These are phyloP conservation scores for Chaetomium tenue DNA, from an alignment of 495 filamentous ascomycete species.

Conservation along the genomic window DNA sequence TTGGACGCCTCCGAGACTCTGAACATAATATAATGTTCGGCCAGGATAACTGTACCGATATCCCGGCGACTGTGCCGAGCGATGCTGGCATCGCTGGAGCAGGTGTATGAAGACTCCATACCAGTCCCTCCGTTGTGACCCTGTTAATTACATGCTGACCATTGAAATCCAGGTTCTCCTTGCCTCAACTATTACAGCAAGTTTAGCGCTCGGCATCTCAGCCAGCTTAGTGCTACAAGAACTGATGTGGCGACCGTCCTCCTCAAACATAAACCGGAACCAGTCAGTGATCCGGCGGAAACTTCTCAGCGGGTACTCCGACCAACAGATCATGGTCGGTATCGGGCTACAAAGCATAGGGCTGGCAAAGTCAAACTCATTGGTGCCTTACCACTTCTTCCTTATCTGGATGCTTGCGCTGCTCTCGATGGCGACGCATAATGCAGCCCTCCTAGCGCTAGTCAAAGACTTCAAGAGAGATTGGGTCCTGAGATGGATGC, in stretches of 20 bases:
- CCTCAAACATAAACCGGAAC: conserved; percentile 32
- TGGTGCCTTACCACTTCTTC: conserved; percentile 62
- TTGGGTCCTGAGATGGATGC: conserved; percentile 60
- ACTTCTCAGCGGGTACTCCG: conserved; percentile 56
- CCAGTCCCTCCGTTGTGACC: too few relatives aligned
- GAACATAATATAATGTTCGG: conserved; percentile 34
- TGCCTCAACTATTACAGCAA: conserved; percentile 58
- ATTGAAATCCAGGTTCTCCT: conserved; percentile 49
- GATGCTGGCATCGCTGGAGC: conserved; percentile 59
- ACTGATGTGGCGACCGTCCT: conserved; percentile 27
- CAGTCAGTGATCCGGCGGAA: conserved; percentile 51
- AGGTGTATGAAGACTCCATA: conserved; percentile 46
- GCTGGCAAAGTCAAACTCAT: conserved; percentile 48
- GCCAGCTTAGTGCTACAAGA: conserved; percentile 51
- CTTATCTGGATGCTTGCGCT: conserved; percentile 60
- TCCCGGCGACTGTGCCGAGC: conserved; percentile 45
- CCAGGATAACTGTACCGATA: conserved; percentile 44
- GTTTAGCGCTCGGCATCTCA: conserved; percentile 45
- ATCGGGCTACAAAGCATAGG: conserved; percentile 58
- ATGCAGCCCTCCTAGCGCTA: conserved; percentile 54
- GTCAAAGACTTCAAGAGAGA: conserved; percentile 60
- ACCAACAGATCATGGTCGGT: conserved; percentile 61
- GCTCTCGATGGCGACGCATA: conserved; percentile 58
- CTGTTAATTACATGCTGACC: not conserved
- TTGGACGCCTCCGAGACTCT: not conserved